Conservation (phyloP, 2,329 filamentous ascomycete species). For the Zarea fungicola region DNA sequence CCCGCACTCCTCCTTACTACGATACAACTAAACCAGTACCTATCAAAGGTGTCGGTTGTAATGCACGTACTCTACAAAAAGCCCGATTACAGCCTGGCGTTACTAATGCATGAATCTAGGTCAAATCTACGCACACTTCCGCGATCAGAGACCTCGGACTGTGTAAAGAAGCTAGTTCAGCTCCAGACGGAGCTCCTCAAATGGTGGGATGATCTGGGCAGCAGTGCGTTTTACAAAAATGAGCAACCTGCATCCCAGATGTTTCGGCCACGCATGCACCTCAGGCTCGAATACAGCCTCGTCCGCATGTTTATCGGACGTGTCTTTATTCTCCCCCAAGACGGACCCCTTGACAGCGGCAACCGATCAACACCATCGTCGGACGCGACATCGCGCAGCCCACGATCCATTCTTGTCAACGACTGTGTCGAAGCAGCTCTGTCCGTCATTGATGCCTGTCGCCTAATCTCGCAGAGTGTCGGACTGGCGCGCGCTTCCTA, state of each 20-base stretch:
- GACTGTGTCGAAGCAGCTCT: constrained; percentile 50
- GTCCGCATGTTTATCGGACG: constrained; percentile 49
- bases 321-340: constrained; percentile 43
- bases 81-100: neutral
- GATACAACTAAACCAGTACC: constrained; percentile 30
- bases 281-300: constrained; percentile 48
- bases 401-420: constrained; percentile 37
- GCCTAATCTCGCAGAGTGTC: constrained; percentile 42
- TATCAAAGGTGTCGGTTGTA: constrained; percentile 35
- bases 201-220: constrained; percentile 34
- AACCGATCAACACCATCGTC: constrained; percentile 25
- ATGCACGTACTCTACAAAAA: constrained; percentile 23
- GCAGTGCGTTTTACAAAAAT: constrained; percentile 27
- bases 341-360: constrained; percentile 23
- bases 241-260: constrained; percentile 33
- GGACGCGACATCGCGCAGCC: constrained; percentile 22
- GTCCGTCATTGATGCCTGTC: constrained; percentile 45
- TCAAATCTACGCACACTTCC: constrained; percentile 29
- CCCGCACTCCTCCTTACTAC: constrained; percentile 42
- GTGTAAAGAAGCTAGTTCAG: constrained; percentile 29
- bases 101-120: constrained; percentile 19
- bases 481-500: constrained; percentile 51
- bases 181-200: constrained; percentile 31
- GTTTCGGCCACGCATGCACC: constrained; percentile 44
- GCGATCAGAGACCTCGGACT: constrained; percentile 27